A percentile compares a stretch with the other conserved stretches of the same genome.
phyloP scores from a whole-genome alignment of 1,139 yeast species.

The Groenewaldozyma sp. region DNA sequence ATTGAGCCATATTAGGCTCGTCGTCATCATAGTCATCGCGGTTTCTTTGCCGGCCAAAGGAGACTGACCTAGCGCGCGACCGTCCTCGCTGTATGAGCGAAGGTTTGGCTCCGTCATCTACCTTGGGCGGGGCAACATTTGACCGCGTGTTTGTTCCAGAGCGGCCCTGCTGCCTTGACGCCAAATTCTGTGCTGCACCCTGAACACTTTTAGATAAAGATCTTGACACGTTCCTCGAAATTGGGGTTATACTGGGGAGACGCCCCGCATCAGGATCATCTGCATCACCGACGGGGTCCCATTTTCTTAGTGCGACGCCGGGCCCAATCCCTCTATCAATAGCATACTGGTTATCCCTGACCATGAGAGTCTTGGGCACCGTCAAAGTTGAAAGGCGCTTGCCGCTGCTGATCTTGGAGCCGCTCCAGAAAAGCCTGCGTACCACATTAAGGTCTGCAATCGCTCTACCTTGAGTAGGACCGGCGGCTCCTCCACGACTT shows the following conservation, averaged over 20 bases:
- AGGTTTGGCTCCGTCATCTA: too few relatives aligned
- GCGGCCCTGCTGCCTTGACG: too few relatives aligned
- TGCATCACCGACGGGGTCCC: too few relatives aligned
- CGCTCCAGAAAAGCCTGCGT: conserved; percentile 19
- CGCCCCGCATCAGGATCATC: not conserved
- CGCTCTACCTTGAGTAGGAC: not conserved
- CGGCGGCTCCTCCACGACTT: conserved; percentile 2
- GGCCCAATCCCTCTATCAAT: conserved; percentile 1
- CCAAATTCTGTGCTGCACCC: too few relatives aligned
- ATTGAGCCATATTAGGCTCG: not conserved
- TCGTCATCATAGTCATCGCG: not conserved
- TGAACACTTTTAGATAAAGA: too few relatives aligned
- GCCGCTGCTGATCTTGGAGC: conserved; percentile 14
- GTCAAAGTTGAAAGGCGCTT: conserved; percentile 11
- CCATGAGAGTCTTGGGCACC: conserved; percentile 12
- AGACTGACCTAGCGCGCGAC: not conserved
- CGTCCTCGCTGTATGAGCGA: not conserved
- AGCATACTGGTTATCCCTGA: conserved; percentile 2
- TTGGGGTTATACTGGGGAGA: too few relatives aligned
- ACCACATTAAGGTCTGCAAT: conserved; percentile 13
- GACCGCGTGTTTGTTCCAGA: too few relatives aligned
- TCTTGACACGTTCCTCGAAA: too few relatives aligned
- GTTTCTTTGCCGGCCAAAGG: not conserved
- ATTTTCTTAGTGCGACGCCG: too few relatives aligned
- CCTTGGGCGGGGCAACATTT: too few relatives aligned